Conservation (phyloP, 2,329 filamentous ascomycete species). For the Ascochyta viciae-villosae region DNA sequence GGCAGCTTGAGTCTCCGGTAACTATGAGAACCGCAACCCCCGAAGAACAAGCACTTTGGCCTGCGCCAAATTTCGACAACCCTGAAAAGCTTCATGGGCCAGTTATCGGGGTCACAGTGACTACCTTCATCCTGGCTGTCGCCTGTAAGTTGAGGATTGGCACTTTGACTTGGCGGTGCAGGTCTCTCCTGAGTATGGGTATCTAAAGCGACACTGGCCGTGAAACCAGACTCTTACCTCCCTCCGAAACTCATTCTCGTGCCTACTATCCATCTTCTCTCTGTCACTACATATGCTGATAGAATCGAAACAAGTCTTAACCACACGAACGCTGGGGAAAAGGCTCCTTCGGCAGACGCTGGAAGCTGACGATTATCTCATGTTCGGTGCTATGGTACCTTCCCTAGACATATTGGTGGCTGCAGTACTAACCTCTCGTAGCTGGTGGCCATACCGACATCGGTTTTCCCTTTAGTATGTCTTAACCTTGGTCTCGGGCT, state of each 20-base stretch:
- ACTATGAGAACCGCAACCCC: constrained; percentile 11
- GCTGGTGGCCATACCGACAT: constrained; percentile 27
- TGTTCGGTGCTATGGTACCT: constrained; percentile 33
- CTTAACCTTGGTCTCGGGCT: constrained; percentile 30
- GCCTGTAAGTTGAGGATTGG: constrained; percentile 18
- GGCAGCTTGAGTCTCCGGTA: neutral
- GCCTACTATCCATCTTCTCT: neutral
- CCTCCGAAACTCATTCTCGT: neutral
- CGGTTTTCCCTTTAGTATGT: constrained; percentile 27
- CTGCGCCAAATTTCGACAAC: constrained; percentile 33
- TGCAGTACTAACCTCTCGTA: constrained; percentile 7
- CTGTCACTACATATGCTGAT: neutral
- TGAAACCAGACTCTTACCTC: too few relatives aligned
- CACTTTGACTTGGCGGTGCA: neutral
- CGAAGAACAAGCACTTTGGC: constrained; percentile 28
- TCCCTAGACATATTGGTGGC: neutral
- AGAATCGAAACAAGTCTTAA: constrained; percentile 5
- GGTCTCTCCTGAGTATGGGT: too few relatives aligned
- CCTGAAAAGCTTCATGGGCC: constrained; percentile 28
- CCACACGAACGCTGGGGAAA: constrained; percentile 32
- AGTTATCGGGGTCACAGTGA: constrained; percentile 27
- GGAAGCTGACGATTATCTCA: constrained; percentile 36
- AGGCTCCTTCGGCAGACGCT: constrained; percentile 28
- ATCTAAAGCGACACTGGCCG: too few relatives aligned
- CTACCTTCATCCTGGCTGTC: constrained; percentile 26